phyloP scores from a whole-genome alignment of 257 asterid species.

The Solanum lycopersicoides region DNA sequence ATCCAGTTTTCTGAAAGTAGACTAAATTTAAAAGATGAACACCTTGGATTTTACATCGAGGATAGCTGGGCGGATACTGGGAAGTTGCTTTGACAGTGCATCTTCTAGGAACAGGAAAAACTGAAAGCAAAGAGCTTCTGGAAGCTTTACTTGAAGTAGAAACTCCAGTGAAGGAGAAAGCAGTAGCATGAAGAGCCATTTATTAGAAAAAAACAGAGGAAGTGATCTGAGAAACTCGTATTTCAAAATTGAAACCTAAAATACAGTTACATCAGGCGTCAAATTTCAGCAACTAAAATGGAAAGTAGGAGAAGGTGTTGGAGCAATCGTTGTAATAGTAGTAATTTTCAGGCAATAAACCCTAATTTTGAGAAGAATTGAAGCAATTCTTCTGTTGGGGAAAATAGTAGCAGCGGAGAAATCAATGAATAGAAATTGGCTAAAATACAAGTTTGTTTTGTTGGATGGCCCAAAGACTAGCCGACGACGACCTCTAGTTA shows the following conservation, averaged over 20 bases:
- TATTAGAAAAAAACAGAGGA: neutral
- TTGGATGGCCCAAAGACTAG: neutral
- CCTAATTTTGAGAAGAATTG: neutral
- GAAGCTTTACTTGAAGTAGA: constrained; percentile 31
- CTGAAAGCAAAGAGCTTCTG: constrained; percentile 10
- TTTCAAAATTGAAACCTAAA: neutral
- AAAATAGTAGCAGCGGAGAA: constrained; percentile 3
- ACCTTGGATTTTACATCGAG: constrained; percentile 53
- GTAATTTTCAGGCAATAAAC: neutral
- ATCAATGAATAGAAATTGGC: neutral
- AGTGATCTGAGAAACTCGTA: neutral
- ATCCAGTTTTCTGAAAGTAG: neutral
- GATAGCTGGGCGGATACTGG: constrained; percentile 12
- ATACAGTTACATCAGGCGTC: constrained; percentile 1
- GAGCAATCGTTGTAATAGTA: neutral
- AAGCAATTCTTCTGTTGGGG: neutral
- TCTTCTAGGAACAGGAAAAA: constrained; percentile 21
- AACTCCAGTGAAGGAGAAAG: constrained; percentile 36
- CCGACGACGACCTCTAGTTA: neutral
- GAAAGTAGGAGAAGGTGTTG: neutral
- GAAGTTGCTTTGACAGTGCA: constrained; percentile 29
- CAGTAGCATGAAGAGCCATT: constrained; percentile 39
- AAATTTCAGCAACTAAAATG: neutral
- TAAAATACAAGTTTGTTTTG: neutral
- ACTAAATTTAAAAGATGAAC: neutral